Evolutionary conservation across 352 stramenopile genomes (phyloP).

Genomic region (Globisporangium heterothallicum): DNA sequence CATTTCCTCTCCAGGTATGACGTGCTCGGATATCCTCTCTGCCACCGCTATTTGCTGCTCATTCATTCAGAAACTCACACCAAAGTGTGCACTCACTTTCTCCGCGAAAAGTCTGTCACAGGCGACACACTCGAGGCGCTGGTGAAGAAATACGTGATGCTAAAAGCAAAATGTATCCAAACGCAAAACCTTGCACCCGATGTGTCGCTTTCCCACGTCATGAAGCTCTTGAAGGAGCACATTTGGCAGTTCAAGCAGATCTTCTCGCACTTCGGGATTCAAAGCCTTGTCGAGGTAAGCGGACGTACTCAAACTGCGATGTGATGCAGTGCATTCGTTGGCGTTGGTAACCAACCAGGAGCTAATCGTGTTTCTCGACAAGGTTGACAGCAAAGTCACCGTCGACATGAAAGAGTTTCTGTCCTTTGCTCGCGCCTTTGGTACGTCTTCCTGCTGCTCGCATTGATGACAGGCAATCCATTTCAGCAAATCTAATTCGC

Average conservation of each 20-base stretch:
- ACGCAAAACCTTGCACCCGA: slow-evolving; percentile 63
- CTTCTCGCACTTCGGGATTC: slow-evolving; percentile 65
- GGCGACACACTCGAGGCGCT: slow-evolving; percentile 33
- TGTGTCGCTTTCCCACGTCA: slow-evolving; percentile 57
- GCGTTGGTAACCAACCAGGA: not conserved
- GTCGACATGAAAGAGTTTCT: slow-evolving; percentile 65
- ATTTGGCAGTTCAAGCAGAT: slow-evolving; percentile 75
- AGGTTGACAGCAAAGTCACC: slow-evolving; percentile 46
- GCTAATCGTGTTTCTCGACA: not conserved
- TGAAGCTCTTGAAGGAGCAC: slow-evolving; percentile 61
- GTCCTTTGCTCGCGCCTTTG: slow-evolving; percentile 61
- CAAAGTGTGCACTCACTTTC: not conserved
- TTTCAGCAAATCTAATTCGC: not conserved
- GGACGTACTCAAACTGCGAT: not conserved
- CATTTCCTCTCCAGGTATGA: slow-evolving; percentile 19
- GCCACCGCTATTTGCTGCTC: too few species aligned
- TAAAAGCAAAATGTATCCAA: slow-evolving; percentile 45
- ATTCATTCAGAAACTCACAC: not conserved
- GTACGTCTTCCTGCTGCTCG: slow-evolving; percentile 23
- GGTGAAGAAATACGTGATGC: slow-evolving; percentile 44
- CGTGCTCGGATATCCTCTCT: too few species aligned
- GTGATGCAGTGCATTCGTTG: not conserved
- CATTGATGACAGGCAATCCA: not conserved
- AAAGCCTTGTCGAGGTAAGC: slow-evolving; percentile 48
- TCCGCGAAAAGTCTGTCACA: slow-evolving; percentile 9